These are phyloP conservation scores for Diaporthe caulivora DNA, from an alignment of 2,329 filamentous ascomycete species.

Conservation along the genomic window DNA sequence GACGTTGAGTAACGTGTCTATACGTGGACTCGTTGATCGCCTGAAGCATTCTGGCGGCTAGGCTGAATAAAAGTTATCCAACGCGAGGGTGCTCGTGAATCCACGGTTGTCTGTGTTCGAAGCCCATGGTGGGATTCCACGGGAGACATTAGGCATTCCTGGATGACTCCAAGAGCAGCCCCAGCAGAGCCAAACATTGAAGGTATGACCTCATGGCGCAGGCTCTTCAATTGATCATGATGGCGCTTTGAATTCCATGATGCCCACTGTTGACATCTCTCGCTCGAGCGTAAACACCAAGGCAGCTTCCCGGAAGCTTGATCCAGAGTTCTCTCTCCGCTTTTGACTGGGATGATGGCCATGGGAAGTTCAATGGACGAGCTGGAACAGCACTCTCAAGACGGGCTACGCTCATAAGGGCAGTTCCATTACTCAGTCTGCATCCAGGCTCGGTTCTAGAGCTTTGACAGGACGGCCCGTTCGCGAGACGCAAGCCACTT, in stretches of 20 bases:
- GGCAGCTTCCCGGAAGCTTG: not conserved
- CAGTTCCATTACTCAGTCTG: not conserved
- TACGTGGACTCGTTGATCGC: not conserved
- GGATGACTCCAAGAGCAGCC: not conserved
- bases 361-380: not conserved
- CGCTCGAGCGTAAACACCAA: not conserved
- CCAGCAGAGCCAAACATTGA: too few relatives aligned
- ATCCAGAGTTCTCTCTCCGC: not conserved
- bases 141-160: not conserved
- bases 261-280: not conserved
- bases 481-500: not conserved
- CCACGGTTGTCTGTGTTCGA: not conserved
- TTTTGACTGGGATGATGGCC: not conserved
- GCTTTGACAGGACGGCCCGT: not conserved
- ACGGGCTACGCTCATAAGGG: not conserved
- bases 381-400: not conserved
- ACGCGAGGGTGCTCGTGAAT: not conserved
- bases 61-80: not conserved
- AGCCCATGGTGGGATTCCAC: too few relatives aligned
- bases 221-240: not conserved
- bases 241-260: not conserved
- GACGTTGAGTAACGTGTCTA: not conserved
- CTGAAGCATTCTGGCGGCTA: not conserved
- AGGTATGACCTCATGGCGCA: not conserved
- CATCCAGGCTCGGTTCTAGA: too few relatives aligned